Evolutionary conservation across 495 filamentous ascomycete species (phyloP).

Genomic region (Daldinia grandis): DNA sequence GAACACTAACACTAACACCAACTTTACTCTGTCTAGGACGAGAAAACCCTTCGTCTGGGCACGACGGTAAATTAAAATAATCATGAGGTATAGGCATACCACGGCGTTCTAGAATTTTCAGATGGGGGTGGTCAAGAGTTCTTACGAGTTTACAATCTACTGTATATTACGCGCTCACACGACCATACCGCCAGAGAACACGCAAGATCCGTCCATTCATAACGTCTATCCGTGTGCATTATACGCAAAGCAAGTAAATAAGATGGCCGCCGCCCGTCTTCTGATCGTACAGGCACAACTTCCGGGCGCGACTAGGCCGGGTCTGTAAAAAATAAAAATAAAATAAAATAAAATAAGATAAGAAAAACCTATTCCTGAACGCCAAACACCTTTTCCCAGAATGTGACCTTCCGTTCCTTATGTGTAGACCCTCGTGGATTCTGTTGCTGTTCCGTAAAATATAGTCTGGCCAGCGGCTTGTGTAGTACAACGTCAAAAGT

Average conservation of each 20-base stretch:
- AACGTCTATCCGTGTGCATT: not conserved
- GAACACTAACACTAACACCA: not conserved
- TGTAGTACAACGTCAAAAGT: constrained; percentile 5
- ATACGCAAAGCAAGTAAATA: not conserved
- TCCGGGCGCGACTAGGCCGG: not conserved
- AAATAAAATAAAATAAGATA: constrained; percentile 1
- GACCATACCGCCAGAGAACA: not conserved
- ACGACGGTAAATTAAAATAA: constrained; percentile 75
- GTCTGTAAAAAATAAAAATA: not conserved
- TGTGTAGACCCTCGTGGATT: not conserved
- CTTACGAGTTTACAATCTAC: not conserved
- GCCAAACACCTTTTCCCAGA: constrained; percentile 25
- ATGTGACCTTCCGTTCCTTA: constrained; percentile 6
- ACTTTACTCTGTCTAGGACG: constrained; percentile 66
- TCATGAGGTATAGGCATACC: constrained; percentile 7
- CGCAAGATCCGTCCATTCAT: constrained; percentile 8
- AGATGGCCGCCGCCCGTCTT: not conserved
- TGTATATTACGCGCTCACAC: constrained; percentile 22
- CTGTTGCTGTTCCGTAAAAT: constrained; percentile 1
- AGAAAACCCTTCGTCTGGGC: constrained; percentile 80
- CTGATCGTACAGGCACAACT: not conserved
- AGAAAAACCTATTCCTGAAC: constrained; percentile 21
- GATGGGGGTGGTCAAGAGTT: not conserved
- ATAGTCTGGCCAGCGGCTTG: not conserved
- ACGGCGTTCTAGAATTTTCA: constrained; percentile 22